Base-by-base conservation (phyloP, 2,329 filamentous ascomycete genomes). In the Furcasterigmium sp. region DNA sequence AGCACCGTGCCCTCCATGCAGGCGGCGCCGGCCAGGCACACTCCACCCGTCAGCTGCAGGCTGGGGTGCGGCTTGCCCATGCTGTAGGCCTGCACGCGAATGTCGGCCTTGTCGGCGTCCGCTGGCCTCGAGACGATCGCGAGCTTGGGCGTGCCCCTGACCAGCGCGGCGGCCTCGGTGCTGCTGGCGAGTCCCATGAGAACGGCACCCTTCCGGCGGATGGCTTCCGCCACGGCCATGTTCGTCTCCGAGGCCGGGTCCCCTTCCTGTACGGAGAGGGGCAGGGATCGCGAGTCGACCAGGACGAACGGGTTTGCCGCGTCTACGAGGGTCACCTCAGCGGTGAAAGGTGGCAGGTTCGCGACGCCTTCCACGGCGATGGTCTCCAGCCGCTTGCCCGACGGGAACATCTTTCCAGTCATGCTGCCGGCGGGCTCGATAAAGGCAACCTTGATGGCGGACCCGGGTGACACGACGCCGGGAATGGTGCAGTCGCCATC, bases 361-460 rank as follows among this genome's bases (percentile, higher is more conserved):
- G 25, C 36, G 10, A 52, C 41, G 1, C 72, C 60, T 3, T 72
- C 59, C 3, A 67, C 65, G 5, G 64, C 60, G 8, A 82, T 60
- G 0, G 37, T 55, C 51, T 80, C 69, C 3, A 68, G 53, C 1
- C 59, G 57, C n/a, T 66, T 66, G 0, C 78, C 77, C 0, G 79
- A 82, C 0, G 81, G 81, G 8, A 84, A 65, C 1, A 79, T 54
- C 47, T 68, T 71, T 4, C 74, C 75, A 0, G 80, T 84, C 60
- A 78, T 79, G 39, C 77, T 78, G 0, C 80, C 80, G 2, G 69
- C 76, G 0, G 80, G 81, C 20, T 77, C 60, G 14, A 79, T 57
- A 47, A 84, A 85, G 3, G 75, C 72, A 11, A 84, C 65, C 41
- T 69, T 72, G 47, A 85, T 74, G 40, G 69, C 67, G 2, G 77